A percentile compares a stretch with the other conserved stretches of the same genome.
These are phyloP conservation scores for Dryadomyces quercivorus DNA, from an alignment of 2,329 filamentous ascomycete species.

Conservation along the genomic window DNA sequence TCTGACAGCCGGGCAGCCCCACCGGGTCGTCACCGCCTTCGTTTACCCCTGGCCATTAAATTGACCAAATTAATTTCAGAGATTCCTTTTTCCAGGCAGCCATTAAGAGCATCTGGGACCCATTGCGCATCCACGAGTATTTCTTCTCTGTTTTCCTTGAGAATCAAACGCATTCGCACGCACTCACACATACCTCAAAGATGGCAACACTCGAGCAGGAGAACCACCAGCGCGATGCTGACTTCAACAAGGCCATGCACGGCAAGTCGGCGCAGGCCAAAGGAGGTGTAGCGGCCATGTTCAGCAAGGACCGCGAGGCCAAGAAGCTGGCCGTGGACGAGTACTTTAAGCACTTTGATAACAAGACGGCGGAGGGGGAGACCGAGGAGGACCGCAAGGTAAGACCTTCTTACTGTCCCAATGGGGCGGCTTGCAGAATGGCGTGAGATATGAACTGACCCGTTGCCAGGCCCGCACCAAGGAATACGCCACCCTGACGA, in stretches of 20 bases:
- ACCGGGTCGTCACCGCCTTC: not conserved
- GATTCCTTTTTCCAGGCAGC: too few species aligned
- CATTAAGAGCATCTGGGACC: not conserved
- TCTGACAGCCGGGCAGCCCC: not conserved
- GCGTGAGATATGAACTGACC: not conserved
- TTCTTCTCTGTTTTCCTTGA: too few species aligned
- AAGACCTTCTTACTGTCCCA: too few species aligned
- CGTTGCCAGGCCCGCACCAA: constrained; percentile 54
- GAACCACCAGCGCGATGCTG: constrained; percentile 75
- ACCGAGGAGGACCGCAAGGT: constrained; percentile 69
- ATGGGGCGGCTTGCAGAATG: not conserved
- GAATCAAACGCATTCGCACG: not conserved
- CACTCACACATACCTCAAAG: not conserved
- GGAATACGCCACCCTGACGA: constrained; percentile 86
- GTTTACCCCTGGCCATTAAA: not conserved
- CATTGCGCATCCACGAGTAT: not conserved
- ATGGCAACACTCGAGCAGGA: constrained; percentile 55
- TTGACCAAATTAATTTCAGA: not conserved
- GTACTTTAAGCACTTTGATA: constrained; percentile 83
- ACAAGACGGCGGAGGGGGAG: constrained; percentile 62
- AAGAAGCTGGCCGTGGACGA: constrained; percentile 56
- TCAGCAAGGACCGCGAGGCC: constrained; percentile 59
- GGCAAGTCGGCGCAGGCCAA: constrained; percentile 54
- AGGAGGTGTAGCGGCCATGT: constrained; percentile 71
- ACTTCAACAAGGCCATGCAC: constrained; percentile 83